phyloP scores from a whole-genome alignment of 768 basidiomycete genomes.

The Mycena albidolilacea region DNA sequence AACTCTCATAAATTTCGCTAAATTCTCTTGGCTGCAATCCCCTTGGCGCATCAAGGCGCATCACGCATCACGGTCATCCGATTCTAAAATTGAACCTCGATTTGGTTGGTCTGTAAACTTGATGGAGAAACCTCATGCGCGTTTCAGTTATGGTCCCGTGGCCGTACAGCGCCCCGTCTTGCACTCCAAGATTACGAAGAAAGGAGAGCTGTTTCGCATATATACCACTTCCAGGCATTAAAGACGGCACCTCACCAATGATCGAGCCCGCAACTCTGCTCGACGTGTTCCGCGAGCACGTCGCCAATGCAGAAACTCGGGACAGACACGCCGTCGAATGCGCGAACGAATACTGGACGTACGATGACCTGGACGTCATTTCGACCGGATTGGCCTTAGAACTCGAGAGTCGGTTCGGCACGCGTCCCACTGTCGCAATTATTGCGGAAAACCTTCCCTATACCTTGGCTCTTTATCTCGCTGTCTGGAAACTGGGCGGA shows the following conservation, averaged over 20 bases:
- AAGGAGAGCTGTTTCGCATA: too few species aligned
- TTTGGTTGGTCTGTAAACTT: too few species aligned
- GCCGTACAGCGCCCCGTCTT: too few species aligned
- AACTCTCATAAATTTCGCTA: too few species aligned
- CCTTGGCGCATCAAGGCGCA: too few species aligned
- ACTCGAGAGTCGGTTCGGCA: conserved; percentile 44
- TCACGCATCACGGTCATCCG: too few species aligned
- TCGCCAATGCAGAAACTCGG: background rate
- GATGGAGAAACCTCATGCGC: too few species aligned
- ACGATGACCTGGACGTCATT: conserved; percentile 51
- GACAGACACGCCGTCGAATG: conserved; percentile 47
- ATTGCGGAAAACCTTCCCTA: conserved; percentile 55
- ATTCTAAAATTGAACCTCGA: too few species aligned
- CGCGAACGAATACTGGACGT: conserved; percentile 50
- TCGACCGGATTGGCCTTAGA: conserved; percentile 50
- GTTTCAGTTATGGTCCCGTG: too few species aligned
- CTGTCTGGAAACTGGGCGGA: conserved; percentile 54
- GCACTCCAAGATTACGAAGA: too few species aligned
- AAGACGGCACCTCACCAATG: background rate
- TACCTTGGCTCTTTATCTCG: conserved; percentile 48
- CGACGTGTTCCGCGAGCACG: conserved; percentile 6
- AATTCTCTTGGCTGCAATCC: too few species aligned
- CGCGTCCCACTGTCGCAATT: conserved; percentile 49
- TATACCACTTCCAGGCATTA: background rate
- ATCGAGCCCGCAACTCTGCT: conserved; percentile 8